Evolutionary conservation across 208 protist genomes (phyloP).

Genomic region (Blastocrithidia nonstop): DNA sequence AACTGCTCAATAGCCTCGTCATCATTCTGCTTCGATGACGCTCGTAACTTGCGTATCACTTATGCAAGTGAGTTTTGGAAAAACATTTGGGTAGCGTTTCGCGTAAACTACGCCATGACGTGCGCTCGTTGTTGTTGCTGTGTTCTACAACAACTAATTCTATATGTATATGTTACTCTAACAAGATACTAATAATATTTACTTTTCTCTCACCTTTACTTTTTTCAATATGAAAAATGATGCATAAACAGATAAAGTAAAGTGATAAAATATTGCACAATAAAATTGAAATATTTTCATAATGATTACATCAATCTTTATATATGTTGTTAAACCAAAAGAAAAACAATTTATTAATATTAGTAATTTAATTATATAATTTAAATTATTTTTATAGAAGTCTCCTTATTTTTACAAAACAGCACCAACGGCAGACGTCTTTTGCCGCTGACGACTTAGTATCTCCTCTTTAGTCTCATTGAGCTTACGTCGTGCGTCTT

Average conservation of each 20-base stretch:
- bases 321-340: background rate
- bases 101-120: slow-evolving; percentile 15
- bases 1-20: slow-evolving; percentile 81
- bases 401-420: slow-evolving; percentile 6
- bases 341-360: background rate
- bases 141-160: background rate
- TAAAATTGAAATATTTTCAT: no score
- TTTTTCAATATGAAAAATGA: background rate
- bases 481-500: slow-evolving; percentile 32
- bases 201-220: background rate
- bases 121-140: no score
- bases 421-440: slow-evolving; percentile 33
- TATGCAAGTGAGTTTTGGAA: slow-evolving; percentile 86
- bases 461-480: slow-evolving; percentile 48
- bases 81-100: slow-evolving; percentile 31
- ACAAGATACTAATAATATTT: background rate
- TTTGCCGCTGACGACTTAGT: slow-evolving; percentile 24
- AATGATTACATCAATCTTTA: background rate
- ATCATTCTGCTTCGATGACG: slow-evolving; percentile 73
- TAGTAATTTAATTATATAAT: background rate
- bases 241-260: background rate
- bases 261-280: background rate
- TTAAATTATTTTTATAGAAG: background rate
- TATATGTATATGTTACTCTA: background rate
- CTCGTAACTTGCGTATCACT: slow-evolving; percentile 90